phyloP scores from a whole-genome alignment of 2,329 filamentous ascomycete species.

The Fusarium sp. region DNA sequence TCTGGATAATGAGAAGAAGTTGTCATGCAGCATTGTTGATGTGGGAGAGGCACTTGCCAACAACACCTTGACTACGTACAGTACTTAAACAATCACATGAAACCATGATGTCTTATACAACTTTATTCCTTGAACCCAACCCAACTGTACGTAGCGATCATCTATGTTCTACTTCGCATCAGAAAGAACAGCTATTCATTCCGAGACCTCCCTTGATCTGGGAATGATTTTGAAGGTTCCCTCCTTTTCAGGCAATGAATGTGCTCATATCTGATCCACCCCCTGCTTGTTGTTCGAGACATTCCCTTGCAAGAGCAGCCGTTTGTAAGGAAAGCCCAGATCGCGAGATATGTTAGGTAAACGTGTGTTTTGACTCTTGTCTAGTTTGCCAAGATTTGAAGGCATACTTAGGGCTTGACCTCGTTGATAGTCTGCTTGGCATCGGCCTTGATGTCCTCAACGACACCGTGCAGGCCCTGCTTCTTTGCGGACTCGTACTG shows the following conservation, averaged over 20 bases:
- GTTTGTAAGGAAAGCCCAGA: conserved; percentile 3
- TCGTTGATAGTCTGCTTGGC: conserved; percentile 47
- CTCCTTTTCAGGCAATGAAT: conserved; percentile 16
- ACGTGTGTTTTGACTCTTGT: conserved; percentile 3
- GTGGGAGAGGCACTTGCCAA: background rate
- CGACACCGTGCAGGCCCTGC: conserved; percentile 50
- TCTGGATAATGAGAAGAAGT: conserved; percentile 13
- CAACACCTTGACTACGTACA: background rate
- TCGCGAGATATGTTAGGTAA: conserved; percentile 11
- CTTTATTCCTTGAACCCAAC: conserved; percentile 22
- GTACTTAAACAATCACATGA: background rate
- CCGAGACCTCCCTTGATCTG: background rate
- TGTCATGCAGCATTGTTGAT: background rate
- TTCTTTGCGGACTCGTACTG: conserved; percentile 70
- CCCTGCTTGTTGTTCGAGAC: background rate
- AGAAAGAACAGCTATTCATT: background rate
- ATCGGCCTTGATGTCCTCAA: conserved; percentile 55
- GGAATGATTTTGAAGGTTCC: conserved; percentile 2
- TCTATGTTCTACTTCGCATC: conserved; percentile 7
- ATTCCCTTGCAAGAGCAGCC: background rate
- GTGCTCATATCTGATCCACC: background rate
- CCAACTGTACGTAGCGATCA: conserved; percentile 4
- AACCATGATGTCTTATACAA: conserved; percentile 8
- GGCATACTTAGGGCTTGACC: conserved; percentile 35
- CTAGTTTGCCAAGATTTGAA: background rate